phyloP scores from a whole-genome alignment of 345 rosid species.

The Geranium rotundifolium region DNA sequence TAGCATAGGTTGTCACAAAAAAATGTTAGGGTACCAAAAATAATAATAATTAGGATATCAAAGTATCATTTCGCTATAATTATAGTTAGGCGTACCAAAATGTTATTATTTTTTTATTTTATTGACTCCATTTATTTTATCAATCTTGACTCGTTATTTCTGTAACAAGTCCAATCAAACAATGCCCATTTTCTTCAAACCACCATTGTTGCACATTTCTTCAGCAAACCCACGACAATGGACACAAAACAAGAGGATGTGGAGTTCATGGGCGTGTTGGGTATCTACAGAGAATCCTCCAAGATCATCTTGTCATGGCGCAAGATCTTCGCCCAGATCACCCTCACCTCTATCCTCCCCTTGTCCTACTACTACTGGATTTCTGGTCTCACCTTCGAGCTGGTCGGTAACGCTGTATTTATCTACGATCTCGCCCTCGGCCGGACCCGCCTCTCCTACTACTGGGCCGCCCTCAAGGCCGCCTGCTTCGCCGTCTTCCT shows the following conservation, averaged over 20 bases:
- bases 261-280: constrained; percentile 40
- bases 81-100: too few species aligned
- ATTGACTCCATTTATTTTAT: too few species aligned
- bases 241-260: constrained; percentile 49
- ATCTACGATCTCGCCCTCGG: constrained; percentile 12
- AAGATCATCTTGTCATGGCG: constrained; percentile 30
- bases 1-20: too few species aligned
- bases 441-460: constrained; percentile 18
- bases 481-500: constrained; percentile 24
- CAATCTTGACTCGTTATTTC: background rate
- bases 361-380: constrained; percentile 39
- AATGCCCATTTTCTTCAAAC: background rate
- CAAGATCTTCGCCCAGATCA: constrained; percentile 37
- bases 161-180: background rate
- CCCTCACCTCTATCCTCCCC: constrained; percentile 41
- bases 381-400: constrained; percentile 31
- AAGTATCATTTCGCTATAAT: too few species aligned
- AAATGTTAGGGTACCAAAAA: too few species aligned
- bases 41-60: too few species aligned
- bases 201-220: background rate
- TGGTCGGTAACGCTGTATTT: constrained; percentile 18
- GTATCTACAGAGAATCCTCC: constrained; percentile 32
- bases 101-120: too few species aligned
- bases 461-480: constrained; percentile 13
- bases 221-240: constrained; percentile 13